Evolutionary conservation across 306 rosid genomes (phyloP), one percentile per base, ranked within the genome.

Genomic region (Cicer pinnatifidum): DNA sequence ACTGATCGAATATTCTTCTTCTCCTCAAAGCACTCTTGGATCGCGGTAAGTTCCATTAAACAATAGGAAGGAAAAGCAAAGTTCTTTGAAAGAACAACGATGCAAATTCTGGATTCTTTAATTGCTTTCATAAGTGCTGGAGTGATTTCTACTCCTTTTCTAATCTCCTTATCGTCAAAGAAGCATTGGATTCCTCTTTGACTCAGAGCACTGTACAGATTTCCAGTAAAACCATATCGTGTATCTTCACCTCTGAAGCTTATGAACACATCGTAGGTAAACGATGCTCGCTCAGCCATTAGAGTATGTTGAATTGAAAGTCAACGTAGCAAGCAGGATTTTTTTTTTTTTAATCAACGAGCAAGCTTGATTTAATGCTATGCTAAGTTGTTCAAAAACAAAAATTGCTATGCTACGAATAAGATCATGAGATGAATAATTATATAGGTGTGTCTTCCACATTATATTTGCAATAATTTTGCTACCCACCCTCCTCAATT

Each of bases 201-300:
- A 19, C 1, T 19, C 2, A 65, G 70, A 9, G 52, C 52, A 6
- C 8, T 17, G 52, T 16, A 17, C 5, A 65, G 70, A 11, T 17
- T 16, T 41, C 52, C 52, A 1, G 70, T 17, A 3, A 65, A 65
- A 56, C 38, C 13, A 0, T 0, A 9, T 56, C 62, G 38, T 0
- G 62, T 56, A 3, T 56, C 62, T 3, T 9, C 70, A 1, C 70
- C 70, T 5, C 70, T 5, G 38, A 65, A 65, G 70, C 70, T 65
- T 9, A 65, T 51, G 70, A 65, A 65, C 9, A 65, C 70, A 10
- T 65, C 70, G 38, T 65, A 65, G 6, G 16, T 9, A 9, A 15
- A 40, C 1, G 15, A 0, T 4, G 38, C 38, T 41, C 38, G 37
- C 3, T 5, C 62, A 56, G 62, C 13, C 62, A 20, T 19, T 5